phyloP scores from a whole-genome alignment of 2,329 filamentous ascomycete species.

The Aspergillus brunneoviolaceus region DNA sequence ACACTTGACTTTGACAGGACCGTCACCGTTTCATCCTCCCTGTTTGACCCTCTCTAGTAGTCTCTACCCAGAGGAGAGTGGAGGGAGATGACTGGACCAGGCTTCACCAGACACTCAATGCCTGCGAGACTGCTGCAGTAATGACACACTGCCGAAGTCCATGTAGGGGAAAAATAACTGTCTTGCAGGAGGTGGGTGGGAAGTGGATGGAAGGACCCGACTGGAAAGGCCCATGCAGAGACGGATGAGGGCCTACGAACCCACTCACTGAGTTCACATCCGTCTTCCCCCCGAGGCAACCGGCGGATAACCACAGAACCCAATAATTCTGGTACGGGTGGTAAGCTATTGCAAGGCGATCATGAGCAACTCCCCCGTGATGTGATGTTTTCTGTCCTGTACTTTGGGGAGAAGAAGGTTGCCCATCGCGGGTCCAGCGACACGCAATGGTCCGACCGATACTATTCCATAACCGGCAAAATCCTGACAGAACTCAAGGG shows the following conservation, averaged over 20 bases:
- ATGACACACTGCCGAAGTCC: neutral
- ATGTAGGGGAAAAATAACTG: neutral
- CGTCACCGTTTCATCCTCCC: neutral
- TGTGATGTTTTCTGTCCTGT: too few species aligned
- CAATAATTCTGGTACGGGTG: too few species aligned
- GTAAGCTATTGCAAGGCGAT: too few species aligned
- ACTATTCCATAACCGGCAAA: neutral
- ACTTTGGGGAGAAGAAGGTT: too few species aligned
- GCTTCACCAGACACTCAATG: neutral
- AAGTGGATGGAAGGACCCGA: neutral
- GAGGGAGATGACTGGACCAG: neutral
- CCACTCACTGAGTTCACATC: neutral
- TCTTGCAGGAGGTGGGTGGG: neutral
- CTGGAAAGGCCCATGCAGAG: neutral
- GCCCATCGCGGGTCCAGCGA: neutral
- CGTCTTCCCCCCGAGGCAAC: neutral
- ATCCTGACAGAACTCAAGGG: neutral
- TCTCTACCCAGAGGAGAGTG: neutral
- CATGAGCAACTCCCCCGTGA: too few species aligned
- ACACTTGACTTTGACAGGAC: neutral
- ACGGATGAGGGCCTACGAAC: neutral
- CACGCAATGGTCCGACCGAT: neutral
- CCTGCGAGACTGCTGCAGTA: too few species aligned
- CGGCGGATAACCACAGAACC: neutral
- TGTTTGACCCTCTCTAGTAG: neutral